Percentiles rank a stretch among this genome's conserved stretches.
phyloP scores from a whole-genome alignment of 805 yeast genomes.

The Metschnikowia matae region DNA sequence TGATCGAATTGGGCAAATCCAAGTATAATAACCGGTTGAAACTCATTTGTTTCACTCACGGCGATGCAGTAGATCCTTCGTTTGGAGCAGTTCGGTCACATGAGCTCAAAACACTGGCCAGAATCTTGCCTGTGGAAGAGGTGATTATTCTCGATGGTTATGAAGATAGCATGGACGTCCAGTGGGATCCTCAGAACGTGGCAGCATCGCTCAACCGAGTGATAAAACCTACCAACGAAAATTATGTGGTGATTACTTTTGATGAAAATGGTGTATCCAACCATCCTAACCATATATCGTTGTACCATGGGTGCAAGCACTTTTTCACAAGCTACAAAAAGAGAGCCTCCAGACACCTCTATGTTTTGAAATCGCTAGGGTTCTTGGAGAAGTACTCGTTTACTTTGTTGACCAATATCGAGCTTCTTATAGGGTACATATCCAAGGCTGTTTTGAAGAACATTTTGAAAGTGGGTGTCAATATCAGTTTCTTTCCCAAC shows the following conservation, averaged over 20 bases:
- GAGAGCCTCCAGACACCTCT: conserved; percentile 17
- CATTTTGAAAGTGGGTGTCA: conserved; percentile 31
- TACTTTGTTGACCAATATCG: conserved; percentile 40
- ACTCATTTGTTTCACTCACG: conserved; percentile 70
- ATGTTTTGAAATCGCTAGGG: conserved; percentile 32
- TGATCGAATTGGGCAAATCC: conserved; percentile 47
- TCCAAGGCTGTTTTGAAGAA: conserved; percentile 29
- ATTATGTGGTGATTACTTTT: conserved; percentile 59
- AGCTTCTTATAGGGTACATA: conserved; percentile 36
- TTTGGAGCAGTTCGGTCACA: conserved; percentile 57
- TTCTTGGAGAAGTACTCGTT: conserved; percentile 49
- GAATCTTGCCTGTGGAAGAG: conserved; percentile 48
- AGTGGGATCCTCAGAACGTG: conserved; percentile 57
- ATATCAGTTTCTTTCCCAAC: conserved; percentile 33
- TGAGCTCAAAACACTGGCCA: conserved; percentile 58
- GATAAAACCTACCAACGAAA: conserved; percentile 15
- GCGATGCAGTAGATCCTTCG: conserved; percentile 61
- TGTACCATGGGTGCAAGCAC: conserved; percentile 47
- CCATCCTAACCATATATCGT: conserved; percentile 81
- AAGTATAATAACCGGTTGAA: conserved; percentile 49
- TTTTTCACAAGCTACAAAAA: conserved; percentile 22
- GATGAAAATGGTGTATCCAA: conserved; percentile 78
- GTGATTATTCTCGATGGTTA: conserved; percentile 44
- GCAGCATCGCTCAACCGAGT: conserved; percentile 30
- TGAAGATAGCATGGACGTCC: conserved; percentile 61